Base-by-base conservation (phyloP, 2,329 filamentous ascomycete species). In the Mycosphaerella sp. region DNA sequence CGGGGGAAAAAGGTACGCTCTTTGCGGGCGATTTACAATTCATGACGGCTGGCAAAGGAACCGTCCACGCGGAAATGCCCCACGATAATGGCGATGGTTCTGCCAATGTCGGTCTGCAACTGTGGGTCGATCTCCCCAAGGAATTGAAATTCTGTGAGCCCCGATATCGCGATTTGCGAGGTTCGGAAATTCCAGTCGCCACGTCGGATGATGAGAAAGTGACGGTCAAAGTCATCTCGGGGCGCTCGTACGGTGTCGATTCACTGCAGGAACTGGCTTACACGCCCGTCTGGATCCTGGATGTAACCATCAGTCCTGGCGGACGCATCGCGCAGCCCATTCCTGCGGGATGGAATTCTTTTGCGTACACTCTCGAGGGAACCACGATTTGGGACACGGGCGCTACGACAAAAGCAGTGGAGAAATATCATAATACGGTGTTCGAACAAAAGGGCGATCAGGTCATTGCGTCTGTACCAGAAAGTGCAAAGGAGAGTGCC, bases 231-330 rank as follows among this genome's bases (percentile, higher is more conserved):
- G 87, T 97, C 62, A 97, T 97, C 63, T 91, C 85, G 0, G 93
- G 92, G 17, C 83, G 86, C 68, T 85, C 83, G 51, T 85, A 90
- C 65, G 91, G 89, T 43, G 81, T 93, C 49, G 91, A 96, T 67
- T 89, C 85, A 11, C 81, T 95, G 50, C 84, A 92, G 68, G 91
- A 97, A 67, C 77, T 97, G 43, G 91, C 92, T 11, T 96, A 97
- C 72, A 97, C 92, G 1, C 93, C 93, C 0, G 90, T 97, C n/a
- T 97, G 92, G 92, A 78, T 95, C 58, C 78, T 97, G 43, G 92
- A 97, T 69, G 76, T 96, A 48, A 83, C 81, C 17, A 81, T 97
- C 50, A 74, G 82, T 64, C 90, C 91, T 0, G 92, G 92, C 50
- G 90, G 88, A 45, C 82, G 78, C 55, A 76, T 97, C 61, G 78